These are phyloP conservation scores for Xylaria longipes DNA, from an alignment of 495 filamentous ascomycete species.

Conservation along the genomic window DNA sequence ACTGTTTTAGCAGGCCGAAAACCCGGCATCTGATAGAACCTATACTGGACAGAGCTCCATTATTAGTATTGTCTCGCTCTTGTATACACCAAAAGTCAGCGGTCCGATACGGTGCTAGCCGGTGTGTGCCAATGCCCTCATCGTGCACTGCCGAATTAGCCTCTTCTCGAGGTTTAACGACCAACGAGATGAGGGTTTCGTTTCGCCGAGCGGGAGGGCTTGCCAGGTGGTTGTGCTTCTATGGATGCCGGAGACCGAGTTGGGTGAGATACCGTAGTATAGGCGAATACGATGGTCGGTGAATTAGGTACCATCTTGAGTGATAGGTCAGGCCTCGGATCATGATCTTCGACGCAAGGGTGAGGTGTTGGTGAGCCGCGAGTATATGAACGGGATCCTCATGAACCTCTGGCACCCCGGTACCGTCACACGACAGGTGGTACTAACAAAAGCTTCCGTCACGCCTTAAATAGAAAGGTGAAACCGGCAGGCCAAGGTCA, in stretches of 20 bases:
- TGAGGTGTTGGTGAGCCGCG: constrained; percentile 2
- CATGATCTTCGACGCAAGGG: constrained; percentile 3
- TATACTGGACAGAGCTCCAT: neutral
- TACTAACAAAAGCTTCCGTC: constrained; percentile 11
- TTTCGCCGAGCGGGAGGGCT: neutral
- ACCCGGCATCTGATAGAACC: constrained; percentile 4
- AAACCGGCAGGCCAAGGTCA: neutral
- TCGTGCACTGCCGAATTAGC: neutral
- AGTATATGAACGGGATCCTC: neutral
- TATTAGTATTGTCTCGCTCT: neutral
- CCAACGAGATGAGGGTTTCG: neutral
- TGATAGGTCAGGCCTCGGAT: constrained; percentile 11
- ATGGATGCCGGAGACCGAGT: constrained; percentile 6
- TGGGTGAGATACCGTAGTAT: neutral
- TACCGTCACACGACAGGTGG: constrained; percentile 19
- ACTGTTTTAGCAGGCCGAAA: neutral
- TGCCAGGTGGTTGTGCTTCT: constrained; percentile 12
- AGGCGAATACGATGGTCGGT: constrained; percentile 7
- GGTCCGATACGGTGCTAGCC: neutral
- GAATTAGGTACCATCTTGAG: neutral
- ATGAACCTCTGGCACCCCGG: constrained; percentile 1
- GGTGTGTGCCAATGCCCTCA: neutral
- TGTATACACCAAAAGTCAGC: neutral
- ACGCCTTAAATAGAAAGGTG: neutral
- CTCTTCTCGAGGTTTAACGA: neutral